Percentiles rank a stretch among this genome's conserved stretches.
phyloP scores from a whole-genome alignment of 2,329 filamentous ascomycete genomes.

The Scedosporium apiospermum region DNA sequence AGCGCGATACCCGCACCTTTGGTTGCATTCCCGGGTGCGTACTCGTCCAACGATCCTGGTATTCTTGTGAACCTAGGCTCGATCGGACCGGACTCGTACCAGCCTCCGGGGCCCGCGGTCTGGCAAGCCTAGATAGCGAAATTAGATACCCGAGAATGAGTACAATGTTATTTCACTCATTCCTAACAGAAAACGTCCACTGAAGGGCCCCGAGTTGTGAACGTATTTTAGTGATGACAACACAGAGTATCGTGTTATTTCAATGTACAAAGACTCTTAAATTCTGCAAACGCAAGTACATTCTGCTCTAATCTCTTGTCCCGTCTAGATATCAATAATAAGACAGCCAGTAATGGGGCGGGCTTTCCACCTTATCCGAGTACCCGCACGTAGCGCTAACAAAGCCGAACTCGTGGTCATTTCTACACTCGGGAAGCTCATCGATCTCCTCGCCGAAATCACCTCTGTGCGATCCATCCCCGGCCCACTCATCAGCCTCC shows the following conservation, averaged over 20 bases:
- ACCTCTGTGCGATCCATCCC: not conserved
- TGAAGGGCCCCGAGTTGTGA: too few species aligned
- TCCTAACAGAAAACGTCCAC: too few species aligned
- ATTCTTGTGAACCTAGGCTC: conserved; percentile 24
- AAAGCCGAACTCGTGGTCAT: conserved; percentile 1
- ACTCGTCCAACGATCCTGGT: conserved; percentile 37
- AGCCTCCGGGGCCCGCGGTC: conserved; percentile 5
- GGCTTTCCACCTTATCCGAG: too few species aligned
- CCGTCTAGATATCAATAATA: too few species aligned
- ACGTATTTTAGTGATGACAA: too few species aligned
- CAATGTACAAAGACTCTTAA: too few species aligned
- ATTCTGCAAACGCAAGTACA: too few species aligned
- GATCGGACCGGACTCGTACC: not conserved
- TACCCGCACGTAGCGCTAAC: not conserved
- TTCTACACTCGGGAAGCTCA: not conserved
- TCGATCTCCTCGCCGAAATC: not conserved
- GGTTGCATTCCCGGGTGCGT: conserved; percentile 45
- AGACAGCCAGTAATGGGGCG: too few species aligned
- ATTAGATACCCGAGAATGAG: not conserved
- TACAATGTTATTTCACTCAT: too few species aligned
- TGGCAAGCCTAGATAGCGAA: not conserved
- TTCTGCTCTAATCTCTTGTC: too few species aligned
- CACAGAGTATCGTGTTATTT: too few species aligned
- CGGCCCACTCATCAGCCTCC: not conserved
- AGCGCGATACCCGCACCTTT: conserved; percentile 26